These are phyloP conservation scores for Phytophthora sansomeana DNA, from an alignment of 352 stramenopile species.

Conservation along the genomic window DNA sequence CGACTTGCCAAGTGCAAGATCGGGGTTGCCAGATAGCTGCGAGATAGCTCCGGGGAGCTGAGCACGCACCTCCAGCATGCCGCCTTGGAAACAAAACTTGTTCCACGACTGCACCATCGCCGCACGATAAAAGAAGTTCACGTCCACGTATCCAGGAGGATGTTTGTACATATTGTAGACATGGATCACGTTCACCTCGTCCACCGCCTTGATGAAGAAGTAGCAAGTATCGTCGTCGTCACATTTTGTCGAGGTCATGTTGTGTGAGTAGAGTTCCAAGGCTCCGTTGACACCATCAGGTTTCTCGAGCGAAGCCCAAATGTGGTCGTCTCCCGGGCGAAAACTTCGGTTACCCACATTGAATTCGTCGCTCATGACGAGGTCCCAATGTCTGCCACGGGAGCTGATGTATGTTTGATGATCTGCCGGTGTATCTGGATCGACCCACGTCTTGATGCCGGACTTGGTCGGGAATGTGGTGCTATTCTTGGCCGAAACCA, in stretches of 20 bases:
- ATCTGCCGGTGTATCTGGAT: no score
- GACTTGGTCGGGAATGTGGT: no score
- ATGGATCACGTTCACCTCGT: constrained; percentile 4
- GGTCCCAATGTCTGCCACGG: background rate
- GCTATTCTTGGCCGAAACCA: no score
- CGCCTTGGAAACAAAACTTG: constrained; percentile 46
- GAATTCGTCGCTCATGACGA: constrained; percentile 13
- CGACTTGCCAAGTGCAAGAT: background rate
- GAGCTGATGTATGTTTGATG: no score
- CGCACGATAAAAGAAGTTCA: constrained; percentile 50
- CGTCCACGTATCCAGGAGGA: constrained; percentile 7
- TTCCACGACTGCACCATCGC: constrained; percentile 83
- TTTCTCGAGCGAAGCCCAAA: constrained; percentile 12
- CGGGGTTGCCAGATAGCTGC: constrained; percentile 8
- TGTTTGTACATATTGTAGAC: constrained; percentile 12
- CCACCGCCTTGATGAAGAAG: background rate
- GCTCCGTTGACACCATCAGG: constrained; percentile 8
- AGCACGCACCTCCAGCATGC: background rate
- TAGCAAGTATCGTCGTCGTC: constrained; percentile 1
- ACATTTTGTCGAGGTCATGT: constrained; percentile 20
- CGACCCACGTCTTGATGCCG: no score
- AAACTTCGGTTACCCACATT: constrained; percentile 2
- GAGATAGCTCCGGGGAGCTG: constrained; percentile 6
- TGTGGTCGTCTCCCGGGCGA: constrained; percentile 14
- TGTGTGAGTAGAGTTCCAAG: constrained; percentile 17